Conservation (phyloP, 202 grass and related monocot species). For the Zoysia matrella region DNA sequence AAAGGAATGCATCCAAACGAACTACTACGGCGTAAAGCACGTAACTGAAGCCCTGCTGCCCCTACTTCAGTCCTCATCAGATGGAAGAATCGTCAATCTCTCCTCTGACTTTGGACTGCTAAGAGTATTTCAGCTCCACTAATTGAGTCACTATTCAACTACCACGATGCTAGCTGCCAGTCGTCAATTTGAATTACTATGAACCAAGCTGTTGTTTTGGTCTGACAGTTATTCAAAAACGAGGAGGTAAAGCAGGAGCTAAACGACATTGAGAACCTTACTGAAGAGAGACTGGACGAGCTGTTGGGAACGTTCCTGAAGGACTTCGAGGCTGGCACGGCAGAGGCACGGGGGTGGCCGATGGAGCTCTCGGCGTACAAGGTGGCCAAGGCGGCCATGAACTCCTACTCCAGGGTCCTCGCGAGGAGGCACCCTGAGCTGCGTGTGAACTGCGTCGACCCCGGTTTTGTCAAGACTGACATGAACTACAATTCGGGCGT, state of each 20-base stretch:
- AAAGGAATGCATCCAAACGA: conserved; percentile 53
- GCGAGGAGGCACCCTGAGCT: no score
- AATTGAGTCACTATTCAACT: not conserved
- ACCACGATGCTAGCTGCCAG: not conserved
- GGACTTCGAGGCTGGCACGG: no score
- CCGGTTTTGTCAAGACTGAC: no score
- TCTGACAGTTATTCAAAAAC: conserved; percentile 48
- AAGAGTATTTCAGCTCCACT: not conserved
- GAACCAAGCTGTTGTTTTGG: not conserved
- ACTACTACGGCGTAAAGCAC: conserved; percentile 62
- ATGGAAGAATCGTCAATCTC: conserved; percentile 58
- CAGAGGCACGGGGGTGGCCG: no score
- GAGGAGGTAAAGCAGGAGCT: conserved; percentile 8
- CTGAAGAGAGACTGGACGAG: no score
- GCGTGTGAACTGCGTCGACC: no score
- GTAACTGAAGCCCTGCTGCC: conserved; percentile 52
- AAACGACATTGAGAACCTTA: no score
- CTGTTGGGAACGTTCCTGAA: no score
- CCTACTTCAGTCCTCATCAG: conserved; percentile 49
- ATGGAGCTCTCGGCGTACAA: no score
- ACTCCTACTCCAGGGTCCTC: no score
- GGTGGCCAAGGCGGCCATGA: no score
- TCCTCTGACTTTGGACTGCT: conserved; percentile 48
- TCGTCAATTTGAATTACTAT: not conserved
- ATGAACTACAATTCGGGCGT: not conserved